Evolutionary conservation across 306 rosid genomes (phyloP).

Genomic region (Begonia masoniana): DNA sequence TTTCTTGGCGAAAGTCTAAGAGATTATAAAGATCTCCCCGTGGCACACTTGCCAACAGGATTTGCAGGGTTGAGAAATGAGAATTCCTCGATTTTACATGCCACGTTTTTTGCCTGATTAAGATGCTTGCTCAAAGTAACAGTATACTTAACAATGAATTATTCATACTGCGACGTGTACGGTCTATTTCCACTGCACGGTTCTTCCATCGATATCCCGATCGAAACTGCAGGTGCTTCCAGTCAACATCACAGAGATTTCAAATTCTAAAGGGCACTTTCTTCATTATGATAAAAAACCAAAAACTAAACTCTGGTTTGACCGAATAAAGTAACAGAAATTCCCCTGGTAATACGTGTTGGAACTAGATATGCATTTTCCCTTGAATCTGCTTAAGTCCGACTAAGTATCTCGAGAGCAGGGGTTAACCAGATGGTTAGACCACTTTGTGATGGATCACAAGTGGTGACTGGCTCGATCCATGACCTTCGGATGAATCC

Average conservation of each 20-base stretch:
- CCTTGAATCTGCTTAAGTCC: constrained; percentile 72
- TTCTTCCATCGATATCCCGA: constrained; percentile 71
- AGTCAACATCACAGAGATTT: constrained; percentile 12
- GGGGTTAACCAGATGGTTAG: constrained; percentile 52
- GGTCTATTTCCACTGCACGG: constrained; percentile 75
- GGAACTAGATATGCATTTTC: constrained; percentile 94
- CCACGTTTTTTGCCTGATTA: constrained; percentile 76
- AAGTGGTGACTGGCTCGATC: constrained; percentile 47
- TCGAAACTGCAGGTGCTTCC: constrained; percentile 50
- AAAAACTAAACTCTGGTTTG: no score
- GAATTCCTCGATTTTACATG: constrained; percentile 68
- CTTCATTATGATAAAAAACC: no score
- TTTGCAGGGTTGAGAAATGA: constrained; percentile 75
- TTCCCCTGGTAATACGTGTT: constrained; percentile 69
- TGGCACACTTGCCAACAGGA: constrained; percentile 75
- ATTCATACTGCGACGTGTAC: constrained; percentile 77
- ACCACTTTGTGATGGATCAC: constrained; percentile 54
- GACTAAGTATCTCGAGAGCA: constrained; percentile 80
- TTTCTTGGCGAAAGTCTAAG: constrained; percentile 76
- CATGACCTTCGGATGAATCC: constrained; percentile 57
- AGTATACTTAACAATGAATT: constrained; percentile 51
- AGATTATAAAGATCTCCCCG: constrained; percentile 41
- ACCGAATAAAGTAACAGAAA: no score
- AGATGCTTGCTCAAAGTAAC: constrained; percentile 77
- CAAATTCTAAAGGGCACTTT: background rate